These are phyloP conservation scores for Cucurbita pepo DNA, from an alignment of 306 rosid genomes.

Conservation along the genomic window DNA sequence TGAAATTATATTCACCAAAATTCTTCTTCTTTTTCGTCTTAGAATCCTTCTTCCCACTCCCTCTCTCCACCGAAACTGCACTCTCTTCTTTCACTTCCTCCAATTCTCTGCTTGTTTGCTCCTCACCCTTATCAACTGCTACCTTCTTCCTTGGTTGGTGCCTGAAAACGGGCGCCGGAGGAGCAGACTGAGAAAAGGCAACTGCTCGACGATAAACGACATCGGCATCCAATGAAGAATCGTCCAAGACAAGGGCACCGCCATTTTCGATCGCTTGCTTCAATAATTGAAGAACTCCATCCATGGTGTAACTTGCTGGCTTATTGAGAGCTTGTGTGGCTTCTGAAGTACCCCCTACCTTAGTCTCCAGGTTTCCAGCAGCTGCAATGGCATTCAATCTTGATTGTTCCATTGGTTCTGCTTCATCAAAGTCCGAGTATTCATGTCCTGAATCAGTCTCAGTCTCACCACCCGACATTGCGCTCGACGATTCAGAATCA, in stretches of 20 bases:
- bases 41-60: slow-evolving; percentile 26
- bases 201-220: slow-evolving; percentile 38
- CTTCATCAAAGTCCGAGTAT: slow-evolving; percentile 8
- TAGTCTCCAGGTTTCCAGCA: background rate
- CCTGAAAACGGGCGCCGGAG: slow-evolving; percentile 50
- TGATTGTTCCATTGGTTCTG: slow-evolving; percentile 11
- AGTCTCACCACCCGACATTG: slow-evolving; percentile 7
- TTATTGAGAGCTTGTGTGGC: slow-evolving; percentile 11
- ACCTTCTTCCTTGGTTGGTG: slow-evolving; percentile 23
- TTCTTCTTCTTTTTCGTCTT: slow-evolving; percentile 23
- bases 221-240: slow-evolving; percentile 50
- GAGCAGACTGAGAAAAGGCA: slow-evolving; percentile 51
- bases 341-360: slow-evolving; percentile 6
- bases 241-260: slow-evolving; percentile 46
- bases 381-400: slow-evolving; percentile 4
- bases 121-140: slow-evolving; percentile 11
- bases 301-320: slow-evolving; percentile 15
- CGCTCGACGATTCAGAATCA: slow-evolving; percentile 7
- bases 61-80: slow-evolving; percentile 9
- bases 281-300: slow-evolving; percentile 37
- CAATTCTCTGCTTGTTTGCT: slow-evolving; percentile 8
- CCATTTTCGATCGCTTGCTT: slow-evolving; percentile 61
- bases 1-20: slow-evolving; percentile 30
- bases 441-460: slow-evolving; percentile 17
- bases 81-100: slow-evolving; percentile 17